Base-by-base conservation (phyloP, 192 early-diverging fungal species). In the Borealophlyctis nickersoniae region DNA sequence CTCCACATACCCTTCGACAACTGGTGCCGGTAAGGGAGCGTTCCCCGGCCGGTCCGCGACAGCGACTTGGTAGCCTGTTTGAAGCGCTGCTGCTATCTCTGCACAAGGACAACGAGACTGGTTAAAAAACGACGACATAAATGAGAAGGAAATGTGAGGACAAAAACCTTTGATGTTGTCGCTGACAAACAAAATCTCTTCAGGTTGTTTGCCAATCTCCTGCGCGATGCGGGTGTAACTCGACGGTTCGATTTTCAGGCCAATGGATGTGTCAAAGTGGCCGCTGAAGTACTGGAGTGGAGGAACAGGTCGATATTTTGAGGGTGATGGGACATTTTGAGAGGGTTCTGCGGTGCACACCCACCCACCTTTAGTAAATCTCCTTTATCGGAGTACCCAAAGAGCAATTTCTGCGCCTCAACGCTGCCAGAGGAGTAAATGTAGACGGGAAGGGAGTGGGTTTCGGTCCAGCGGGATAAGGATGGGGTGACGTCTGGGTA, bases 401-500 rank as follows among this genome's bases (percentile, higher is more conserved):
- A 96, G 7, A 99, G 72, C 11, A 96, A 79, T 74, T 98, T 98
- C 62, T 99, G 96, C 0, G 95, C 96, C 34, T 79, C 74, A 3
- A 99, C 82, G 51, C 92, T 94, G 9, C 96, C 96, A 62, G 94
- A 97, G 28, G 94, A 96, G 81, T 98, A 99, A 33, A 99, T 96
- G 68, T 88, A 96, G 45, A 98, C 80, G 62, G 77, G 79, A 45
- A 81, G 77, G 26, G 79, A 82, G n/a, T n/a, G n/a, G 3, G 65
- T 7, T 26, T 30, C 58, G 24, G 68, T 76, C 94, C 94, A 98
- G 26, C 71, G 52, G 7, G 87, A 73, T 0, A 99, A 82, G 1
- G 89, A 88, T 9, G 81, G 79, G 3, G 90, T 76, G 1, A 96
- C 96, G 74, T 99, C 96, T 13, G 83, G 76, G 63, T 89, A 99